phyloP scores from a whole-genome alignment of 371 early-diverging fungal species.

The Mucor indicus region DNA sequence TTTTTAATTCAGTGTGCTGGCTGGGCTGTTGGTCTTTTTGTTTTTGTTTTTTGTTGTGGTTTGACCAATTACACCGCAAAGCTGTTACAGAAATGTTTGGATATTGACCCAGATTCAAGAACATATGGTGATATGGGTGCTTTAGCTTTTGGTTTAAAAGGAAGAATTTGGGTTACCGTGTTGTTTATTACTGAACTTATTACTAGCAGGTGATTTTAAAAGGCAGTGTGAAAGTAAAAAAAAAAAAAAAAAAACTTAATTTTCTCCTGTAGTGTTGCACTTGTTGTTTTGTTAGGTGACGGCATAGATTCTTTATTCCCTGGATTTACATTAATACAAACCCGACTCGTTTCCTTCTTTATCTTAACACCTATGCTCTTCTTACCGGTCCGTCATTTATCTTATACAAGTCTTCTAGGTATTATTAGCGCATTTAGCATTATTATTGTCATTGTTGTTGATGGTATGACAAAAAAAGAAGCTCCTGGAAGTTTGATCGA shows the following conservation, averaged over 20 bases:
- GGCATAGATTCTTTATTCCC: constrained; percentile 44
- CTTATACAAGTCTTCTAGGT: constrained; percentile 51
- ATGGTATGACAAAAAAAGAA: constrained; percentile 46
- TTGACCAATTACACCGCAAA: constrained; percentile 67
- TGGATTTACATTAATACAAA: constrained; percentile 17
- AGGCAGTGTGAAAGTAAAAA: too few relatives aligned
- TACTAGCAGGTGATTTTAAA: constrained; percentile 57
- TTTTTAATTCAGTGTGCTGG: constrained; percentile 44
- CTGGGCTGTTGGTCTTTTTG: constrained; percentile 57
- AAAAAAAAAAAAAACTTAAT: neutral
- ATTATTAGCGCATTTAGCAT: constrained; percentile 47
- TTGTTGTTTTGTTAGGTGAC: constrained; percentile 44
- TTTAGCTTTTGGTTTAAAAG: constrained; percentile 63
- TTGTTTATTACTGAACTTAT: constrained; percentile 68
- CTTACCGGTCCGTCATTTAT: constrained; percentile 47
- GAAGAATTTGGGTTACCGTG: constrained; percentile 43
- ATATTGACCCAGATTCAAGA: constrained; percentile 37
- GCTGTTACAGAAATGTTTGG: constrained; percentile 59
- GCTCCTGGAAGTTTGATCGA: constrained; percentile 61
- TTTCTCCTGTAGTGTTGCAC: constrained; percentile 21
- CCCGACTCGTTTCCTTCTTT: constrained; percentile 34
- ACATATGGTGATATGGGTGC: constrained; percentile 73
- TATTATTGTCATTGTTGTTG: constrained; percentile 37
- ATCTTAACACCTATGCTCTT: constrained; percentile 48
- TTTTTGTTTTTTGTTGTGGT: constrained; percentile 55